Conservation (phyloP, 176 grass and related monocot species). For the Paspalum vaginatum region DNA sequence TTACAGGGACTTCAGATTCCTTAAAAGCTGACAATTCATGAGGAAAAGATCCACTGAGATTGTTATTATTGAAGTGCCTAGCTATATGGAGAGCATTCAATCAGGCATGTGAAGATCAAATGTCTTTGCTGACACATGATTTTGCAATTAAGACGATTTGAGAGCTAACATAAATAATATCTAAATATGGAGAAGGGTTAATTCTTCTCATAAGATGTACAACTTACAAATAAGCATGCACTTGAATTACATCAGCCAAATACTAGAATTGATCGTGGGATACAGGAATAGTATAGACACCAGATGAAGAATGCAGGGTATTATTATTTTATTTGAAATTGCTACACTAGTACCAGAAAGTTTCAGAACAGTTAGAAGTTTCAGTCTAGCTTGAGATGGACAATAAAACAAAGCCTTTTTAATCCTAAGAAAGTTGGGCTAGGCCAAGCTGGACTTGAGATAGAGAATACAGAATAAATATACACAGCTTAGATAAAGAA, state of each 20-base stretch:
- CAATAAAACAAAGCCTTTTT: neutral
- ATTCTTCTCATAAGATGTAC: constrained; percentile 20
- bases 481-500: neutral
- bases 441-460: neutral
- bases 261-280: neutral
- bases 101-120: constrained; percentile 32
- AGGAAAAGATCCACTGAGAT: constrained; percentile 49
- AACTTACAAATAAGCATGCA: constrained; percentile 2
- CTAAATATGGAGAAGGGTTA: neutral
- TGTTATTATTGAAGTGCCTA: constrained; percentile 71
- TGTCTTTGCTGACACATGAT: neutral
- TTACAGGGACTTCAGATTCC: constrained; percentile 54
- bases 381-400: neutral
- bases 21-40: constrained; percentile 25
- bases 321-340: neutral
- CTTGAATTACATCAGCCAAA: neutral
- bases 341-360: neutral
- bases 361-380: neutral
- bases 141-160: constrained; percentile 1
- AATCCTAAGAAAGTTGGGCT: neutral
- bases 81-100: constrained; percentile 42
- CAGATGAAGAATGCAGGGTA: neutral
- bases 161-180: neutral
- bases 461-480: neutral
- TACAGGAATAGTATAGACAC: neutral